A percentile compares a stretch with the other conserved stretches of the same genome.
Evolutionary conservation across 768 basidiomycete species (phyloP).

Genomic region (Calocera viscosa): DNA sequence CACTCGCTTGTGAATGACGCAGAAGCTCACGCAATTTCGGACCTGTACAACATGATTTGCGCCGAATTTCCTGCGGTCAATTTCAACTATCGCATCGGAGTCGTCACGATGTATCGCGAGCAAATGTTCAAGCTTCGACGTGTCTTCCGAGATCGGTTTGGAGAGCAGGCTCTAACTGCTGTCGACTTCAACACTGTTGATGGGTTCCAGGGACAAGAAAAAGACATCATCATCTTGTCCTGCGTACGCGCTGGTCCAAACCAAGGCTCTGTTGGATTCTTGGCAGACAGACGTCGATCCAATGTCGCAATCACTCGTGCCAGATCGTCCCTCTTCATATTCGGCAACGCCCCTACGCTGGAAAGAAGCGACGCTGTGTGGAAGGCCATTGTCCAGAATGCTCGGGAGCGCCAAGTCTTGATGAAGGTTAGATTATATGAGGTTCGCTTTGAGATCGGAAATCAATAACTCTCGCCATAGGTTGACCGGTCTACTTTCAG

Average conservation of each 20-base stretch:
- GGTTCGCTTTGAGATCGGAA: too few relatives aligned
- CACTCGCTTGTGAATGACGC: constrained; percentile 64
- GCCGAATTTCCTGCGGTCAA: constrained; percentile 46
- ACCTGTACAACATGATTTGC: constrained; percentile 59
- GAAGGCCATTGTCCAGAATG: constrained; percentile 65
- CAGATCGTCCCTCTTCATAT: constrained; percentile 82
- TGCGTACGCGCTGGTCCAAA: constrained; percentile 88
- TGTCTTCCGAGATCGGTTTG: constrained; percentile 59
- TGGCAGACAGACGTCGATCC: constrained; percentile 82
- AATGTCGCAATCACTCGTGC: constrained; percentile 99
- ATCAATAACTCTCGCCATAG: neutral
- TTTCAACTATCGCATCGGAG: constrained; percentile 45
- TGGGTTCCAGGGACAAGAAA: constrained; percentile 98
- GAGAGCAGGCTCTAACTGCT: constrained; percentile 49
- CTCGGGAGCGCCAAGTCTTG: constrained; percentile 49
- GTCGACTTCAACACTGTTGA: constrained; percentile 97
- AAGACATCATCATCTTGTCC: constrained; percentile 93
- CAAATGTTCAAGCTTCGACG: constrained; percentile 66
- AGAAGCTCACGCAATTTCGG: constrained; percentile 64
- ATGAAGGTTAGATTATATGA: constrained; percentile 46
- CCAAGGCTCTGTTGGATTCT: constrained; percentile 73
- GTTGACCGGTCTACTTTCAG: constrained; percentile 15
- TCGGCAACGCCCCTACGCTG: constrained; percentile 82
- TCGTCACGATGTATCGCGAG: constrained; percentile 92
- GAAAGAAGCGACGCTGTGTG: constrained; percentile 74